Base-by-base conservation (phyloP, 2,329 filamentous ascomycete genomes). In the Berkeleyomyces rouxiae region DNA sequence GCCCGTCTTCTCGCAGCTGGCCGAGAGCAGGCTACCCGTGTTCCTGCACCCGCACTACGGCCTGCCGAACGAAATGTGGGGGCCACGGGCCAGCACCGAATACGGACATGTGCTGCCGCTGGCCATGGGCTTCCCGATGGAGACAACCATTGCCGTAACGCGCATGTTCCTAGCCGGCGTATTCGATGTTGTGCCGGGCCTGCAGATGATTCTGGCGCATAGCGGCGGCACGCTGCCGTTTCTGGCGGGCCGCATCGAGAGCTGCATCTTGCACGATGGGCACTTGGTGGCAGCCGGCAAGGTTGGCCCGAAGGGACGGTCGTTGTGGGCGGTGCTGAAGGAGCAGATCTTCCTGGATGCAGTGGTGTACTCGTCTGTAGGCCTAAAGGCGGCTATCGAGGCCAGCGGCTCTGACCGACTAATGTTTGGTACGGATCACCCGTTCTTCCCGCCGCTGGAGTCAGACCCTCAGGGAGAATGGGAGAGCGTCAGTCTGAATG, bases 21-120 rank as follows among this genome's bases (percentile, higher is more conserved):
- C 88, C 49, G 78, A 80, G 47, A 80, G 81, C 0, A 72, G 77
- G 6, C 76, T 89, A 42, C 76, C 87, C 33, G 77, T 95, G 58
- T 96, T 96, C 74, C 73, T 96, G 60, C 91, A 96, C 72, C 91
- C 91, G 37, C 91, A 96, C 73, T 96, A 96, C 71, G 91, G 91
- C 1, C 80, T 96, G 2, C 90, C 90, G 0, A 81, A 82, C 64
- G 81, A 83, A 7, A 88, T 95, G 3, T 96, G 88, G 74, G 91
- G 91, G 0, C 82, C 87, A 0, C 77, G 86, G 6, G 82, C 81
- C 0, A 76, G 72, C 47, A 77, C 75, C 31, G 84, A 86, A 65
- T 96, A 95, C 70, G 91, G 91, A 0, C 91, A 96, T 71, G 90
- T 96, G 0, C 78, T 96, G 2, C 88, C 90, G 0, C 76, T 96